Conservation (phyloP, 768 basidiomycete genomes). For the Scleroderma citrinum region DNA sequence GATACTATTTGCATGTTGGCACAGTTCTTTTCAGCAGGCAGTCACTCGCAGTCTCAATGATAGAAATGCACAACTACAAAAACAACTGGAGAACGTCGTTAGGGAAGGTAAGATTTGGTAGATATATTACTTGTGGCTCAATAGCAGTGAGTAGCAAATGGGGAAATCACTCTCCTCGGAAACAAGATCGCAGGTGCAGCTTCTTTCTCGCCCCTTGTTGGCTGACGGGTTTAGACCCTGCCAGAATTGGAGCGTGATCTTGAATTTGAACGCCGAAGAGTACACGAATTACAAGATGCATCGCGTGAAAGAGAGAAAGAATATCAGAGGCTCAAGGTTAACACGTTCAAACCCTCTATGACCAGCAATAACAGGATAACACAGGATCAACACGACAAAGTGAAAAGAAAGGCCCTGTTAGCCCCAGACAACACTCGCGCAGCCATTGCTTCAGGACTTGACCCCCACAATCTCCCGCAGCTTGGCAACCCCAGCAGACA, state of each 20-base stretch:
- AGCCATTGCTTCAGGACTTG: conserved; percentile 12
- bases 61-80: conserved; percentile 76
- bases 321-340: conserved; percentile 80
- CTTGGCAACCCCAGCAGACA: conserved; percentile 16
- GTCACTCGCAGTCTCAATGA: conserved; percentile 76
- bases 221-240: conserved; percentile 4
- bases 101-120: conserved; percentile 56
- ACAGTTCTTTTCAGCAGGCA: conserved; percentile 71
- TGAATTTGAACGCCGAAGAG: conserved; percentile 71
- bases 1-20: conserved; percentile 2
- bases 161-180: conserved; percentile 64
- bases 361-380: background rate
- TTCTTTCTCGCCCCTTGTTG: background rate
- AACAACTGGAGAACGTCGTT: conserved; percentile 80
- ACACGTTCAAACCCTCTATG: background rate
- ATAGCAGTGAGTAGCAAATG: conserved; percentile 50
- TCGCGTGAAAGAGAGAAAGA: conserved; percentile 78
- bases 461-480: conserved; percentile 10
- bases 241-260: conserved; percentile 76
- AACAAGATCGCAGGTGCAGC: conserved; percentile 58
- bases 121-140: background rate
- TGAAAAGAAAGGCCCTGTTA: conserved; percentile 76
- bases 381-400: conserved; percentile 72
- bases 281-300: conserved; percentile 66
- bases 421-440: conserved; percentile 29